A percentile compares a stretch with the other conserved stretches of the same genome.
phyloP scores from a whole-genome alignment of 2,329 filamentous ascomycete genomes.

The Pseudogymnoascus pannorum region DNA sequence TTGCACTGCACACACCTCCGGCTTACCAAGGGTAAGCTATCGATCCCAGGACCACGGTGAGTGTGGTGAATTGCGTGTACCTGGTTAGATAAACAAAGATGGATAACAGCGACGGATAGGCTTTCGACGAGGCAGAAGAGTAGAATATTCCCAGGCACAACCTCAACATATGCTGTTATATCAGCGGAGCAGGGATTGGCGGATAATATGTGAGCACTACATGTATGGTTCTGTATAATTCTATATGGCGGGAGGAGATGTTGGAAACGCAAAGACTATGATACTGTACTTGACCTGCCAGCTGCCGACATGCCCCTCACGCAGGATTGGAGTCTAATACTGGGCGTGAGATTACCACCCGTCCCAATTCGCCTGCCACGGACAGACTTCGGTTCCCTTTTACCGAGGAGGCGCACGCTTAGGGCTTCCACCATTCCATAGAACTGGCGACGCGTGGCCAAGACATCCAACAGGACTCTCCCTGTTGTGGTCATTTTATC shows the following conservation, averaged over 20 bases:
- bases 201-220: not conserved
- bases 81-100: not conserved
- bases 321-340: not conserved
- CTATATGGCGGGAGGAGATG: not conserved
- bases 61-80: not conserved
- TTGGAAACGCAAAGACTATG: not conserved
- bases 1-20: not conserved
- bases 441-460: not conserved
- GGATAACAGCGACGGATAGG: not conserved
- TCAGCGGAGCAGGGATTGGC: not conserved
- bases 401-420: conserved; percentile 4
- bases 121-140: not conserved
- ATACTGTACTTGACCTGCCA: not conserved
- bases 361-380: not conserved
- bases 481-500: not conserved
- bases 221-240: not conserved
- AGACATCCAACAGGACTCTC: not conserved
- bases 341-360: not conserved
- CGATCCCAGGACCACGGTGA: not conserved
- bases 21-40: not conserved
- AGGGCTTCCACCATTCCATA: not conserved
- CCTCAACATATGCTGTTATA: not conserved
- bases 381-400: not conserved
- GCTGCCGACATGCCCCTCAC: not conserved
- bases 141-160: not conserved